Base-by-base conservation (phyloP, 495 filamentous ascomycete species). In the Apodospora peruviana region DNA sequence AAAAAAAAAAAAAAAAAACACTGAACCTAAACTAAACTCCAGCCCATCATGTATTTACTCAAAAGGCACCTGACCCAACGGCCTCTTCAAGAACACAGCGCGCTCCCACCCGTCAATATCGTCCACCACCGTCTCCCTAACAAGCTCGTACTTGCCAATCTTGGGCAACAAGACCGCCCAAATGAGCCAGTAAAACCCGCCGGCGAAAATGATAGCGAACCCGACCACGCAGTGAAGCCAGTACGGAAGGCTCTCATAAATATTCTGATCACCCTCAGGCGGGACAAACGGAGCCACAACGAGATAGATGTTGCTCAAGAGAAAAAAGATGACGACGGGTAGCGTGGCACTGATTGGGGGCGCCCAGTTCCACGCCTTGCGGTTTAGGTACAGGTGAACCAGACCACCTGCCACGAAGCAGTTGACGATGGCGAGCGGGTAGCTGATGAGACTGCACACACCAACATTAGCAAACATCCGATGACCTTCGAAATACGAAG, bases 141-240 rank as follows among this genome's bases (percentile, higher is more conserved):
- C 82, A 14, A 86, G 70, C 40, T 58, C 71, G 60, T 86, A 86
- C 0, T 68, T 64, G 40, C 76, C 78, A 55, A 79, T 67, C 39
- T 68, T 66, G 35, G 86, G 85, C 24, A 89, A 58, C 24, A 82
- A 50, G 4, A 80, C 69, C 4, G 81, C 85, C 82, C 82, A 87
- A 42, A 87, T 52, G 51, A 85, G 80, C 85, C 85, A 89, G 62
- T 89, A 89, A 0, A 83, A 4, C 9, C 83, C 61, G 0, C 75
- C 83, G 5, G 56, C 60, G 11, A 55, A 24, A 23, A 75, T 64
- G 38, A 75, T 66, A n/a, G 60, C 71, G 29, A 72, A 62, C 7
- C 69, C 70, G 11, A 74, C 69, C 4, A 75, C 71, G 48, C 69
- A 72, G 52, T 74, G 70, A 9, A 72, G 60, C 61, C 64, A 75